A percentile compares a stretch with the other conserved stretches of the same genome.
Conservation (phyloP, 306 rosid species). For the Oxytropis ochrocephala region DNA sequence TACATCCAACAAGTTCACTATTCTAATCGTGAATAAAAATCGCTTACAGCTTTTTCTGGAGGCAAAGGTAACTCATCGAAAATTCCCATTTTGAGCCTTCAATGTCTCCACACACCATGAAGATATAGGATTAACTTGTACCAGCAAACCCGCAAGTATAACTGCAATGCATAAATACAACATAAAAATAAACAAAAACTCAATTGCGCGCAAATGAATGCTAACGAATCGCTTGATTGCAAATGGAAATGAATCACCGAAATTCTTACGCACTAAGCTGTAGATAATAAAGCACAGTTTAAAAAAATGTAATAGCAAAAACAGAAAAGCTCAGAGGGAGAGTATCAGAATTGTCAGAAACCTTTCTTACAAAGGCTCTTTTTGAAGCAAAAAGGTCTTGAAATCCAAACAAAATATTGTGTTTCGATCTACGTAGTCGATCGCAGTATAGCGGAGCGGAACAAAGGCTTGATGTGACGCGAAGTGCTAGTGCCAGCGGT, state of each 20-base stretch:
- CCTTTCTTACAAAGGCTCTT: no score
- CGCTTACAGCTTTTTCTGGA: conserved; percentile 68
- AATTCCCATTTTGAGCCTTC: conserved; percentile 65
- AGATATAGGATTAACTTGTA: conserved; percentile 30
- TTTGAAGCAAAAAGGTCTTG: no score
- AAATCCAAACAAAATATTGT: no score
- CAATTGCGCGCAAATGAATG: conserved; percentile 6
- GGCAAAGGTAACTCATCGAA: conserved; percentile 90
- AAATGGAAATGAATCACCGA: background rate
- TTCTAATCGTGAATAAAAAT: conserved; percentile 11
- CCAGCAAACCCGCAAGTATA: conserved; percentile 23
- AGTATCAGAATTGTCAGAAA: no score
- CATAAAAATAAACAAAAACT: background rate
- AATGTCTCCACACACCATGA: conserved; percentile 29
- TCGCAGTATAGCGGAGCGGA: no score
- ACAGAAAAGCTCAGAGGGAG: background rate
- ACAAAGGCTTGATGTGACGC: no score
- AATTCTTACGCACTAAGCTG: conserved; percentile 1
- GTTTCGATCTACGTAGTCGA: no score
- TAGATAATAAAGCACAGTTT: background rate
- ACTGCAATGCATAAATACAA: conserved; percentile 25
- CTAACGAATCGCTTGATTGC: background rate
- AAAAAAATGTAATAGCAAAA: background rate
- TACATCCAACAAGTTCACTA: background rate
- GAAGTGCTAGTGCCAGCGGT: no score